These are phyloP conservation scores for Citrullus colocynthis DNA, from an alignment of 306 rosid genomes.

Conservation along the genomic window DNA sequence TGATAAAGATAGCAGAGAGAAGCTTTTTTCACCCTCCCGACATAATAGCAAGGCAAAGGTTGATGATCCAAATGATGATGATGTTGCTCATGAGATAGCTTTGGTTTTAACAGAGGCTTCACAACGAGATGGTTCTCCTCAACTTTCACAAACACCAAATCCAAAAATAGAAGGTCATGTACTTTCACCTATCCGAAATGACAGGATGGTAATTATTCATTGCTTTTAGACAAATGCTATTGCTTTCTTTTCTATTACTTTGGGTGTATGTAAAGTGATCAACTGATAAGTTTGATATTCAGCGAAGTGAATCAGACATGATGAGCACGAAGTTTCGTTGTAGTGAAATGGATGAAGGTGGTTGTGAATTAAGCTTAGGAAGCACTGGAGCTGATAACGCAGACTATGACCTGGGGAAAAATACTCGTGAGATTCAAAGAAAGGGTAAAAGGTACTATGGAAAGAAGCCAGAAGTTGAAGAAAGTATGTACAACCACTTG, in stretches of 20 bases:
- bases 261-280: background rate
- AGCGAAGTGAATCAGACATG: constrained; percentile 43
- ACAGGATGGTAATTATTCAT: constrained; percentile 41
- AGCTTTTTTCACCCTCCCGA: constrained; percentile 44
- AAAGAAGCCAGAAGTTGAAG: constrained; percentile 41
- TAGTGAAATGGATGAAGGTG: constrained; percentile 42
- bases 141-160: constrained; percentile 43
- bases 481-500: constrained; percentile 32
- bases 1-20: constrained; percentile 49
- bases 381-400: constrained; percentile 52
- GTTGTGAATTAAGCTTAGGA: constrained; percentile 67
- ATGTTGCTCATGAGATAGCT: constrained; percentile 67
- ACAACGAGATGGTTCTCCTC: constrained; percentile 59
- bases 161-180: constrained; percentile 27
- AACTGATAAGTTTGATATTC: constrained; percentile 13
- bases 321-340: constrained; percentile 22
- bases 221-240: background rate
- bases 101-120: constrained; percentile 77
- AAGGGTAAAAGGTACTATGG: constrained; percentile 29
- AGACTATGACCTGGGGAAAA: constrained; percentile 26
- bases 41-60: constrained; percentile 32
- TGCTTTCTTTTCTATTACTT: background rate
- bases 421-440: constrained; percentile 27
- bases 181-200: constrained; percentile 34
- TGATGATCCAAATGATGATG: constrained; percentile 32